Percentiles rank a stretch among this genome's conserved stretches.
These are phyloP conservation scores for Pseudogymnoascus sp. DNA, from an alignment of 2,329 filamentous ascomycete species.

Conservation along the genomic window DNA sequence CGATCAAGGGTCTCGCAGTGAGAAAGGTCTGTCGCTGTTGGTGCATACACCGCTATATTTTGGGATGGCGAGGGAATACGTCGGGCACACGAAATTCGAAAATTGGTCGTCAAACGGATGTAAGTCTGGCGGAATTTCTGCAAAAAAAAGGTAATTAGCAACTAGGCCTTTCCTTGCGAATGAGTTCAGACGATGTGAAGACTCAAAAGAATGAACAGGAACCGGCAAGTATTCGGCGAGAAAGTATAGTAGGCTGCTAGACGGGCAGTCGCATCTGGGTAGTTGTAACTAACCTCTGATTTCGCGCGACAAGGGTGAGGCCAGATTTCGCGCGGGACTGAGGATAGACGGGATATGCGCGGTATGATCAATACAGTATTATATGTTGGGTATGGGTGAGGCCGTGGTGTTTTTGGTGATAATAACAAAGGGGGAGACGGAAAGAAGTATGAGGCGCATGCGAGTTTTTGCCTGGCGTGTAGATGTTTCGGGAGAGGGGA, in stretches of 20 bases:
- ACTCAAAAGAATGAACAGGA: background rate
- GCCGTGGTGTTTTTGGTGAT: constrained; percentile 3
- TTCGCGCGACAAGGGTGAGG: constrained; percentile 7
- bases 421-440: constrained; percentile 4
- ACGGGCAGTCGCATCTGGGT: background rate
- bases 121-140: constrained; percentile 2
- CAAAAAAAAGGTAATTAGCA: background rate
- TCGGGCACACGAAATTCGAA: background rate
- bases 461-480: constrained; percentile 8
- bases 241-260: background rate
- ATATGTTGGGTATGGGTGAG: background rate
- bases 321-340: background rate
- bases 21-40: background rate
- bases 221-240: background rate
- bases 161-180: background rate
- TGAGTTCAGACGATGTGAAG: background rate
- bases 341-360: background rate
- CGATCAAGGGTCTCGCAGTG: background rate
- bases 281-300: background rate
- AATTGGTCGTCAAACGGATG: background rate
- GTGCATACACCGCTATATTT: background rate
- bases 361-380: background rate
- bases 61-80: background rate
- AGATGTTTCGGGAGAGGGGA: constrained; percentile 6
- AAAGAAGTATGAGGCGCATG: background rate